phyloP scores from a whole-genome alignment of 2,329 filamentous ascomycete genomes.

The Diaporthe nobilis region DNA sequence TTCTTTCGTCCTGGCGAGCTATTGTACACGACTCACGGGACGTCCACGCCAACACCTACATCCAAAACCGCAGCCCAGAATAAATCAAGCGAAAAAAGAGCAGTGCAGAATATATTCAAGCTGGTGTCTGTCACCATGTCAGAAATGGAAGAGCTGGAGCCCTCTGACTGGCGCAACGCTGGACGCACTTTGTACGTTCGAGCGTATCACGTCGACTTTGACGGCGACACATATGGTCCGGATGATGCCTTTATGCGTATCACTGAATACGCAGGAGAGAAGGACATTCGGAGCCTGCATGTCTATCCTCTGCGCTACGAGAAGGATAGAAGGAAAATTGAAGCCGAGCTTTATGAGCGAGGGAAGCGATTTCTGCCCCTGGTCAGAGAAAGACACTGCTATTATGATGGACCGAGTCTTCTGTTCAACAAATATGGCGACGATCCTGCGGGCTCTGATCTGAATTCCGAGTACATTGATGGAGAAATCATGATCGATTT shows the following conservation, averaged over 20 bases:
- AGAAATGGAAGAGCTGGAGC: neutral
- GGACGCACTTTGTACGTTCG: neutral
- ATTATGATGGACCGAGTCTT: conserved; percentile 29
- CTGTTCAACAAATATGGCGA: neutral
- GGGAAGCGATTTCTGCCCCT: conserved; percentile 8
- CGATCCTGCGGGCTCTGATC: too few relatives aligned
- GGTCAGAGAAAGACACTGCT: neutral
- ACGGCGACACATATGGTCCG: neutral
- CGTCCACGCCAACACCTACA: neutral
- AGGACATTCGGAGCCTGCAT: conserved; percentile 3
- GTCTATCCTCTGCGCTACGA: conserved; percentile 24
- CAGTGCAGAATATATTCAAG: conserved; percentile 7
- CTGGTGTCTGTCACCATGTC: neutral
- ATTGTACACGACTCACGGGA: neutral
- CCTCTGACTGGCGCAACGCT: neutral
- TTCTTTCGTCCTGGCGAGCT: conserved; percentile 29
- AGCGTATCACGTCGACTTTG: conserved; percentile 28
- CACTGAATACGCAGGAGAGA: neutral
- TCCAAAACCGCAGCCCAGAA: neutral
- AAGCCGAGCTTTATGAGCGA: neutral
- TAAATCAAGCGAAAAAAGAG: neutral
- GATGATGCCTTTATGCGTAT: neutral
- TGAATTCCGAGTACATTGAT: conserved; percentile 10
- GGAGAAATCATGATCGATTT: conserved; percentile 35
- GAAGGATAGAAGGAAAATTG: neutral